These are phyloP conservation scores for Penicillium glabrum DNA, from an alignment of 2,329 filamentous ascomycete species.

Conservation along the genomic window DNA sequence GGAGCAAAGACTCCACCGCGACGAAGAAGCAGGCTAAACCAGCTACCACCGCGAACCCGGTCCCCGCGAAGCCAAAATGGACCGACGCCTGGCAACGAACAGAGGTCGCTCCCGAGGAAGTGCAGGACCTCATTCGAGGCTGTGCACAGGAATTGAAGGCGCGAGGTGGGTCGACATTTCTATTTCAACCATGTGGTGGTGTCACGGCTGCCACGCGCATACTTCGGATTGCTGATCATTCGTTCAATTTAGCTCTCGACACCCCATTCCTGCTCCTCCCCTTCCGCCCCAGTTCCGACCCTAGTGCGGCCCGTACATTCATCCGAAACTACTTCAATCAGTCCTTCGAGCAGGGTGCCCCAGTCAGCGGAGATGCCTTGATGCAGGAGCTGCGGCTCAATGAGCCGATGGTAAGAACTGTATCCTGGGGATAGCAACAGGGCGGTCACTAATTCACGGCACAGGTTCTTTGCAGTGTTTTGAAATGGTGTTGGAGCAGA, in stretches of 20 bases:
- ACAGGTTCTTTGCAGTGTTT: conserved; percentile 85
- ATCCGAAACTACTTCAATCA: conserved; percentile 88
- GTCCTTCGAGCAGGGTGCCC: conserved; percentile 57
- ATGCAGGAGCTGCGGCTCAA: conserved; percentile 86
- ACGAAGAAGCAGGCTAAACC: conserved; percentile 61
- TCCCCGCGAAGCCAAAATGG: conserved; percentile 73
- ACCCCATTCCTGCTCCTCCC: conserved; percentile 90
- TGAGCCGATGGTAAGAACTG: conserved; percentile 76
- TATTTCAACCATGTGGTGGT: conserved; percentile 21
- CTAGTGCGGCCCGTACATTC: conserved; percentile 87
- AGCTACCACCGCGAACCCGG: conserved; percentile 51
- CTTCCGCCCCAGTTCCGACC: conserved; percentile 89
- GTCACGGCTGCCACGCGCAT: conserved; percentile 23
- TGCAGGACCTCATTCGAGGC: conserved; percentile 79
- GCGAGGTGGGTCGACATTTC: conserved; percentile 66
- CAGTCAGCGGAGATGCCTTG: conserved; percentile 67
- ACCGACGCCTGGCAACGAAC: conserved; percentile 84
- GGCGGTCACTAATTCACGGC: background rate
- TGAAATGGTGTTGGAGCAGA: conserved; percentile 99
- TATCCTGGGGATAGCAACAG: background rate
- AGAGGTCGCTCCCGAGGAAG: conserved; percentile 82
- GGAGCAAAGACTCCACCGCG: conserved; percentile 68
- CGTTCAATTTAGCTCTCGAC: conserved; percentile 66
- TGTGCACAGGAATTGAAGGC: conserved; percentile 92
- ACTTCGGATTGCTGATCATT: conserved; percentile 33